phyloP scores from a whole-genome alignment of 169 alveolate species.

The Eimeria tenella region DNA sequence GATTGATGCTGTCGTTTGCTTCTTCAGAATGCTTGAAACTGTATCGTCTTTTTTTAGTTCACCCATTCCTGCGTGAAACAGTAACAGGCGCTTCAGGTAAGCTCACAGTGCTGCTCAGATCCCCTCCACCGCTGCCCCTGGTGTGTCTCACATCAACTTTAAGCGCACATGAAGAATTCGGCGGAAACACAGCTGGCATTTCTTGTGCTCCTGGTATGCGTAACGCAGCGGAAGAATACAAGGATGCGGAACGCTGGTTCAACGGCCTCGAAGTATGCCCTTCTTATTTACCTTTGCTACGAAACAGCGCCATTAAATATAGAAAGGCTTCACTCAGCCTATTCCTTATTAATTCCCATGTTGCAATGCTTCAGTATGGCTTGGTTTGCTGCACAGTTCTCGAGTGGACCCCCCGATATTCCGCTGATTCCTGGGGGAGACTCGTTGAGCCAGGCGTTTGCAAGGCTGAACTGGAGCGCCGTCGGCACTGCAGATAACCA shows the following conservation, averaged over 20 bases:
- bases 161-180: background rate
- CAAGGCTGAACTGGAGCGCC: constrained; percentile 18
- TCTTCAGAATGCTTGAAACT: background rate
- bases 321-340: background rate
- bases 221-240: constrained; percentile 5
- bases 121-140: background rate
- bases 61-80: constrained; percentile 11
- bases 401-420: background rate
- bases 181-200: background rate
- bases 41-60: constrained; percentile 1
- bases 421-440: background rate
- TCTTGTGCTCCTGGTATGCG: background rate
- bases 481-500: constrained; percentile 44
- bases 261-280: background rate
- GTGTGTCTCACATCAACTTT: background rate
- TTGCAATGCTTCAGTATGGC: background rate
- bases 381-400: constrained; percentile 15
- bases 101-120: background rate
- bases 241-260: constrained; percentile 13
- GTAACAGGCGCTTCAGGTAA: constrained; percentile 24
- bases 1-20: background rate
- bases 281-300: background rate
- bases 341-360: background rate
- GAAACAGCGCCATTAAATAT: background rate
- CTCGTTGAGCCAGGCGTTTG: constrained; percentile 21